Evolutionary conservation across 2,329 filamentous ascomycete species (phyloP).

Genomic region (Exserohilum rostratum): DNA sequence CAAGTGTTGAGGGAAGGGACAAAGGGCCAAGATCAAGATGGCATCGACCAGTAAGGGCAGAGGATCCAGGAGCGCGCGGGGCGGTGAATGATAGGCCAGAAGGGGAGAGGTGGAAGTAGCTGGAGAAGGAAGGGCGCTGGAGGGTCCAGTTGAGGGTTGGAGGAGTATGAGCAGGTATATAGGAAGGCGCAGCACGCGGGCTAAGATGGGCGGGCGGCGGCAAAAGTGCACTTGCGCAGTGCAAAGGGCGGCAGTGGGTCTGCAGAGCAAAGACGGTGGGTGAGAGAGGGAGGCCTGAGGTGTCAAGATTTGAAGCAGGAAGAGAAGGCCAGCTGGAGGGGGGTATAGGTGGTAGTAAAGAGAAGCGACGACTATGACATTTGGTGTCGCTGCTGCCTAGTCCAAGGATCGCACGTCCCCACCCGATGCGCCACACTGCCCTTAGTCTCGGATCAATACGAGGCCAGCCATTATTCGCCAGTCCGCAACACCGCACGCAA

Average conservation of each 20-base stretch:
- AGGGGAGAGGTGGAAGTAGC: constrained; percentile 9
- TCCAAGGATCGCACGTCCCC: constrained; percentile 16
- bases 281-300: constrained; percentile 38
- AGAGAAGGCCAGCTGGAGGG: constrained; percentile 24
- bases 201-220: constrained; percentile 39
- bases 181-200: constrained; percentile 43
- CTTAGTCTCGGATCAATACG: constrained; percentile 24
- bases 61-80: constrained; percentile 13
- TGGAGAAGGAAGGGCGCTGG: constrained; percentile 38
- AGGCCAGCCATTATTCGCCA: constrained; percentile 28
- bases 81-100: constrained; percentile 15
- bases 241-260: constrained; percentile 32
- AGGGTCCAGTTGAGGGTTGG: constrained; percentile 28
- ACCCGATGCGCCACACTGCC: constrained; percentile 6
- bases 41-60: constrained; percentile 29
- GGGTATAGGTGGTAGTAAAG: constrained; percentile 27
- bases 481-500: not conserved
- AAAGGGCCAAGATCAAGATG: constrained; percentile 32
- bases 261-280: constrained; percentile 23
- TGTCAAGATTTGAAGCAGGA: constrained; percentile 22
- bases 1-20: constrained; percentile 31
- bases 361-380: constrained; percentile 14
- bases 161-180: constrained; percentile 35
- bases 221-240: constrained; percentile 15
- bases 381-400: constrained; percentile 18